A percentile compares a stretch with the other conserved stretches of the same genome.
Evolutionary conservation across 257 asterid genomes (phyloP).

Genomic region (Petunia secreta): DNA sequence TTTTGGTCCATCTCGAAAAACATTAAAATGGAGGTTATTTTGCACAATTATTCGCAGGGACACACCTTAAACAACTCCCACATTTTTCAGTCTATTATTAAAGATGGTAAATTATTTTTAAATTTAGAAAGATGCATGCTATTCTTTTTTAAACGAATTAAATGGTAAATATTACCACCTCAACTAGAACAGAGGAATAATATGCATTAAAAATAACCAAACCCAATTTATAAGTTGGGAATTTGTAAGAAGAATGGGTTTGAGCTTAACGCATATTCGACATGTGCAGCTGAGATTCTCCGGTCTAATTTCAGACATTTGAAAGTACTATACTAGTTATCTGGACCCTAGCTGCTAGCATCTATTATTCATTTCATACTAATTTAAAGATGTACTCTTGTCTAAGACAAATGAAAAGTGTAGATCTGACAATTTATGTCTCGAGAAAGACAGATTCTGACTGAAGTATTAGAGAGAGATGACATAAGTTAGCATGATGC

Average conservation of each 20-base stretch:
- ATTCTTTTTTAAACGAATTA: no score
- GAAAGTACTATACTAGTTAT: not conserved
- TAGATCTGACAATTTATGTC: not conserved
- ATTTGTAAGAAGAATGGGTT: not conserved
- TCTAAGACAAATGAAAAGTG: not conserved
- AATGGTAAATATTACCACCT: no score
- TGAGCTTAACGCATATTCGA: not conserved
- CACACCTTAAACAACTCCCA: no score
- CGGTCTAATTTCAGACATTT: constrained; percentile 14
- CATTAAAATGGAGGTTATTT: no score
- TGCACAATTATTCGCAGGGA: no score
- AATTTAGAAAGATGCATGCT: no score
- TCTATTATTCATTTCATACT: not conserved
- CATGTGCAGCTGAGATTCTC: constrained; percentile 11
- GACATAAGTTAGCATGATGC: constrained; percentile 4
- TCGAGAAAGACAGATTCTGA: not conserved
- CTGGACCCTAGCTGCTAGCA: not conserved
- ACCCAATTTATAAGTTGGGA: not conserved
- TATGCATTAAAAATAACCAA: no score
- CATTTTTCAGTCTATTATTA: no score
- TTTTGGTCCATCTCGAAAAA: no score
- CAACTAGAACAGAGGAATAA: no score
- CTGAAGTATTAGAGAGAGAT: not conserved
- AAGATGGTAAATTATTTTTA: no score
- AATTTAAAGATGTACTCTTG: not conserved